Evolutionary conservation across 768 basidiomycete species (phyloP).

Genomic region (Tubosaeta sp.): DNA sequence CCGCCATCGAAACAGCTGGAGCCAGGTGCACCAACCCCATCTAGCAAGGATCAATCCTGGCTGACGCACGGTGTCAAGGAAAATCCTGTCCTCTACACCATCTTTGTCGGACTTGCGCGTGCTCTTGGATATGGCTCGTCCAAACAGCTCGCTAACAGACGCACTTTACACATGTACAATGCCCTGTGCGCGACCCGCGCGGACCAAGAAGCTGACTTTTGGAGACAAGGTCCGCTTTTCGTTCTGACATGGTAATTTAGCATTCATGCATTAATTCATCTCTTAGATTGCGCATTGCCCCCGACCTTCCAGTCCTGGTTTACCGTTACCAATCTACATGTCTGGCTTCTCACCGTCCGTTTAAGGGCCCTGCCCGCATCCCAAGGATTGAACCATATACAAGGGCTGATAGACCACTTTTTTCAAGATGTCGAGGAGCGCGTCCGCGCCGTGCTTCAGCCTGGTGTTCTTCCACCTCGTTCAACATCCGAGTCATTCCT

Average conservation of each 20-base stretch:
- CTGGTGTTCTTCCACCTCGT: slow-evolving; percentile 34
- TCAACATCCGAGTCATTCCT: slow-evolving; percentile 9
- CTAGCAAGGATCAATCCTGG: slow-evolving; percentile 41
- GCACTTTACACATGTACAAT: slow-evolving; percentile 57
- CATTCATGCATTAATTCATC: not conserved
- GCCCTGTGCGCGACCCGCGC: slow-evolving; percentile 51
- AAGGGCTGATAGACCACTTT: slow-evolving; percentile 89
- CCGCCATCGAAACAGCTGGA: slow-evolving; percentile 5
- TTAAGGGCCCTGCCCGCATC: slow-evolving; percentile 74
- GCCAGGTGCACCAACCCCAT: slow-evolving; percentile 1
- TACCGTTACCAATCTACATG: slow-evolving; percentile 85
- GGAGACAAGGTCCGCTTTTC: slow-evolving; percentile 51
- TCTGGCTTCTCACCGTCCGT: slow-evolving; percentile 87
- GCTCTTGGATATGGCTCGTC: slow-evolving; percentile 57
- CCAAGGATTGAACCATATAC: slow-evolving; percentile 65
- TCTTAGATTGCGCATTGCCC: slow-evolving; percentile 74
- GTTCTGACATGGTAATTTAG: not conserved
- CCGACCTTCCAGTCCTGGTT: slow-evolving; percentile 98
- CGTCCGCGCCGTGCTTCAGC: slow-evolving; percentile 74
- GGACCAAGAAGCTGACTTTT: slow-evolving; percentile 58
- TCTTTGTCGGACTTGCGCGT: slow-evolving; percentile 47
- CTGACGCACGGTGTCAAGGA: slow-evolving; percentile 49
- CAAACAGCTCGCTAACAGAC: slow-evolving; percentile 56
- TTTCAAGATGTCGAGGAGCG: slow-evolving; percentile 92
- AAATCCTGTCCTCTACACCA: slow-evolving; percentile 42